phyloP scores from a whole-genome alignment of 257 asterid genomes.

The Gentiana straminea region DNA sequence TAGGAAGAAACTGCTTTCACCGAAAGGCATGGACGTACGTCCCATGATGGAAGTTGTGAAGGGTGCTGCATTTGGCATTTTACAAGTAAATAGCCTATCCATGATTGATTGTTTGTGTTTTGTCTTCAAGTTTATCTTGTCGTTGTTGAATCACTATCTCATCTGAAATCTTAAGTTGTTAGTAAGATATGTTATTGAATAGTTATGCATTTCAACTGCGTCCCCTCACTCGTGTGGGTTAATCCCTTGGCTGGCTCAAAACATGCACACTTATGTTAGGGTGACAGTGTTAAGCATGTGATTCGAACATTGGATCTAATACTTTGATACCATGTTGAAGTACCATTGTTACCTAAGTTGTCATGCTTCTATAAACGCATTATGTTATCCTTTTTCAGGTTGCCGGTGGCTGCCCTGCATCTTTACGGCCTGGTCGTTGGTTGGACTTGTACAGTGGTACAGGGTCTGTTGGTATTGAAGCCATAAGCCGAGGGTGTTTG shows the following conservation, averaged over 20 bases:
- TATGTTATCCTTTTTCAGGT: constrained; percentile 33
- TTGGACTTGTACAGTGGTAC: constrained; percentile 97
- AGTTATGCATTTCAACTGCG: too few species aligned
- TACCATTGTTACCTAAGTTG: too few species aligned
- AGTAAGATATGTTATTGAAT: too few species aligned
- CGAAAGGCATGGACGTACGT: constrained; percentile 91
- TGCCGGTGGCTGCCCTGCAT: constrained; percentile 84
- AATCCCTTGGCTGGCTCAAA: too few species aligned
- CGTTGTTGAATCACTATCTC: too few species aligned
- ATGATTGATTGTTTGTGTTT: neutral
- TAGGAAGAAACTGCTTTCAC: constrained; percentile 88
- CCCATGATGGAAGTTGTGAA: constrained; percentile 99
- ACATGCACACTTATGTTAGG: too few species aligned
- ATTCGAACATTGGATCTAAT: too few species aligned
- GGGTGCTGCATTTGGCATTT: constrained; percentile 83
- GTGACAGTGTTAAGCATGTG: too few species aligned
- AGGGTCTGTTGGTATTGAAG: constrained; percentile 98
- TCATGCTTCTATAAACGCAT: constrained; percentile 8
- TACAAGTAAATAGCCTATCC: constrained; percentile 45
- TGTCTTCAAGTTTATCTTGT: too few species aligned
- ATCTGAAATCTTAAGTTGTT: too few species aligned
- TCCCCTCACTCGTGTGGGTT: neutral
- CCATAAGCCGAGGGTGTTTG: constrained; percentile 88
- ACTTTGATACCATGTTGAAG: too few species aligned
- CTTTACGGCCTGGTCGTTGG: constrained; percentile 92